Percentiles rank a stretch among this genome's conserved stretches.
These are phyloP conservation scores for Ordospora pajunii DNA, from an alignment of 371 early-diverging fungal genomes.

Conservation along the genomic window DNA sequence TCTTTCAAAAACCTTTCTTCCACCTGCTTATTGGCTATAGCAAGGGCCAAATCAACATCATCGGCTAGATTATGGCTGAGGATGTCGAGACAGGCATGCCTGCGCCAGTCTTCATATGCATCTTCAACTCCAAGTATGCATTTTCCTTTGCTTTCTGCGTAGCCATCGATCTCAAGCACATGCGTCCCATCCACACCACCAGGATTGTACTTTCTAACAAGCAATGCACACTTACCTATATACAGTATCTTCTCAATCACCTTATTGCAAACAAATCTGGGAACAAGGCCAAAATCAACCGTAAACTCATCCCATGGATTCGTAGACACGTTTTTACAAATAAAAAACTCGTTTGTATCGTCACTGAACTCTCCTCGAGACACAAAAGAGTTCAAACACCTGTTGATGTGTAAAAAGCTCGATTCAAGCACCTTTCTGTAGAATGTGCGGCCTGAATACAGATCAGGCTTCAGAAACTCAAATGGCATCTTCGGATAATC, in stretches of 20 bases:
- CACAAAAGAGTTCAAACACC: conserved; percentile 1
- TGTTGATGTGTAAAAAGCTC: conserved; percentile 3
- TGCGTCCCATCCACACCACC: neutral
- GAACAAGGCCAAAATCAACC: conserved; percentile 42
- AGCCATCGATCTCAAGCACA: neutral
- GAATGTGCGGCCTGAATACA: neutral
- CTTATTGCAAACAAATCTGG: conserved; percentile 4
- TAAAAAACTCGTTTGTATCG: conserved; percentile 36
- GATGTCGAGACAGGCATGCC: neutral
- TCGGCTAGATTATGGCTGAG: neutral
- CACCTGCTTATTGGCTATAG: conserved; percentile 11
- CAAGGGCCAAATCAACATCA: neutral
- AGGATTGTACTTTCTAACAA: neutral
- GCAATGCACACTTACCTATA: conserved; percentile 45
- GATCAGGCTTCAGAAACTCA: conserved; percentile 18
- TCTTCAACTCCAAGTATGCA: neutral
- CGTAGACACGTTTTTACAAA: neutral
- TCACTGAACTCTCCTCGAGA: conserved; percentile 21
- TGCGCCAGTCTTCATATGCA: neutral
- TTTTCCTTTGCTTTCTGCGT: neutral
- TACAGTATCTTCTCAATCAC: conserved; percentile 40
- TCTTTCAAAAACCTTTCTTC: conserved; percentile 11
- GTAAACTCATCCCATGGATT: conserved; percentile 18
- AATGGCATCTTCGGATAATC: conserved; percentile 24
- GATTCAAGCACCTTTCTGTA: neutral